A percentile compares a stretch with the other conserved stretches of the same genome.
Conservation (phyloP, 2,329 filamentous ascomycete species). For the Aspergillus quadrilineatus region DNA sequence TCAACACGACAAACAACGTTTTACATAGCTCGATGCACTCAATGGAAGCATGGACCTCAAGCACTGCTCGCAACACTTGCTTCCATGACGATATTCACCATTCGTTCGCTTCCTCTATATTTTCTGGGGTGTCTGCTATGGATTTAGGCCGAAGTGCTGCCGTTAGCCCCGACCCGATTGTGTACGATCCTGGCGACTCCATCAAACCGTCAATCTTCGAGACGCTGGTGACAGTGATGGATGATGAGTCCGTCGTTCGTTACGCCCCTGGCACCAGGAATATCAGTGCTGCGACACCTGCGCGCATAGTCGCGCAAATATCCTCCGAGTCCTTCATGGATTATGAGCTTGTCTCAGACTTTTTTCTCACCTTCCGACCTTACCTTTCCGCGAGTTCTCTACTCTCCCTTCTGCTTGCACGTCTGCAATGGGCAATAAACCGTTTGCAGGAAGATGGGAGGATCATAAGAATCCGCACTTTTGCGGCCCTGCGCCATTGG, state of each 20-base stretch:
- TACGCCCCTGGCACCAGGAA: conserved; percentile 70
- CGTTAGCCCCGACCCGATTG: conserved; percentile 41
- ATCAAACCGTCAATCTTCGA: conserved; percentile 70
- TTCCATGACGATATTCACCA: conserved; percentile 28
- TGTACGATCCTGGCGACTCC: conserved; percentile 60
- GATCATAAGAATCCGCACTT: conserved; percentile 92
- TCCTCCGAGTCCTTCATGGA: conserved; percentile 94
- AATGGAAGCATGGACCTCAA: conserved; percentile 32
- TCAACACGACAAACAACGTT: conserved; percentile 74
- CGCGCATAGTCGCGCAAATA: conserved; percentile 90
- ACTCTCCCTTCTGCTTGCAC: conserved; percentile 77
- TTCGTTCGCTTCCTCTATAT: conserved; percentile 40
- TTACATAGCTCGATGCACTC: conserved; percentile 78
- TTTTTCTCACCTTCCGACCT: conserved; percentile 90
- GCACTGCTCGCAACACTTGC: conserved; percentile 26
- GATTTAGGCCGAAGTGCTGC: conserved; percentile 32
- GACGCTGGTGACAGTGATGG: conserved; percentile 73
- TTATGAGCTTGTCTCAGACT: conserved; percentile 95
- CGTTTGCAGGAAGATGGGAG: conserved; percentile 80
- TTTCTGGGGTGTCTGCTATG: conserved; percentile 35
- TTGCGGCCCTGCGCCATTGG: conserved; percentile 95
- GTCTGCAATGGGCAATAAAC: conserved; percentile 81
- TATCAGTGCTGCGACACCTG: conserved; percentile 85
- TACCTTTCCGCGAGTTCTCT: conserved; percentile 78
- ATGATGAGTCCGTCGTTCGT: conserved; percentile 77